Base-by-base conservation (phyloP, 2,329 filamentous ascomycete species). In the Aspergillus sp. region DNA sequence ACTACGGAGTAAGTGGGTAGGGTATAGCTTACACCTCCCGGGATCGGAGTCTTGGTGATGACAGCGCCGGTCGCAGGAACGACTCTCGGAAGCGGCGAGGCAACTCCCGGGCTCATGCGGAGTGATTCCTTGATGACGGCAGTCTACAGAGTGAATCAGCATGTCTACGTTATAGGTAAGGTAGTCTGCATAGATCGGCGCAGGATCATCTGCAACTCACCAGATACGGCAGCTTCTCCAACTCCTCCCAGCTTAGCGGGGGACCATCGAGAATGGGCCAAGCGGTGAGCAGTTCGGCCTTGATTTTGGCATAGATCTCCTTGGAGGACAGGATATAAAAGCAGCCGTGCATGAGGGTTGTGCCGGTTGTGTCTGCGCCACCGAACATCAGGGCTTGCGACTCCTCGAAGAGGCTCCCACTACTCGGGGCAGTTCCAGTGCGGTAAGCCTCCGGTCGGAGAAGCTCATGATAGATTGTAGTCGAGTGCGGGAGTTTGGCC, bases 201-300 rank as follows among this genome's bases (percentile, higher is more conserved):
- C 33, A 40, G 33, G 11, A 51, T 40, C 2, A 6, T 8, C 17
- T 17, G 33, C 40, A 35, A 45, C 52, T 41, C 17, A 56, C 54
- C 11, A 57, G 35, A 43, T 57, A 57, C 21, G 55, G 55, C 23
- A 57, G 12, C 27, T 44, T 53, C 55, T 57, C 44, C 3, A 57
- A 31, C 8, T 53, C 43, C 6, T 45, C 27, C 55, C 49, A 48
- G 15, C 6, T 49, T 1, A 39, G 55, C 25, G 55, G 33, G 4
- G 43, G 33, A 11, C 8, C 27, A 14, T 48, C 19, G 2, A 57
- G 35, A 21, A 8, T 14, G 3, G 55, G 37, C 55, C 55, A 57
- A 4, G 27, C 27, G 2, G 37, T 11, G 1, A 15, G 11, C 8
- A 57, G 44, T 9, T 57, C 50, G 17, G 41, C 37, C 19, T 48